Conservation (phyloP, 148 eudicot genomes). For the Polygonum maritimum region DNA sequence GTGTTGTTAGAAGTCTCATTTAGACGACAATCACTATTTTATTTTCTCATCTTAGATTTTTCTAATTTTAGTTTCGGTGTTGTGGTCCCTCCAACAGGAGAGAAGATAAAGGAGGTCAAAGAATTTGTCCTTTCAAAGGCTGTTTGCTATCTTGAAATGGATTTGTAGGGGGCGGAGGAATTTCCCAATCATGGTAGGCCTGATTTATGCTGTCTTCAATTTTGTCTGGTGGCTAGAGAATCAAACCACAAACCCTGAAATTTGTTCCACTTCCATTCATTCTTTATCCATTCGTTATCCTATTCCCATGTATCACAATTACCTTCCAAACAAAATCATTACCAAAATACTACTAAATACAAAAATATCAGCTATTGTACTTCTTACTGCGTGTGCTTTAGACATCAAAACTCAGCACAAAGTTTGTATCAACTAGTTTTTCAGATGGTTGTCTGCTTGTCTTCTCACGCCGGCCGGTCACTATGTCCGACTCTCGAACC, state of each 20-base stretch:
- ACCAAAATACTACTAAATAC: background rate
- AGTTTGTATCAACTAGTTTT: too few species aligned
- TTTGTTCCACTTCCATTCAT: background rate
- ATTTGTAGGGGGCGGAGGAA: background rate
- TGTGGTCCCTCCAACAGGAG: too few species aligned
- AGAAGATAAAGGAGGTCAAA: background rate
- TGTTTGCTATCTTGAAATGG: background rate
- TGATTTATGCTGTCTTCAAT: background rate
- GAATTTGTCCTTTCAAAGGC: background rate
- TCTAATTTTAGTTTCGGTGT: too few species aligned
- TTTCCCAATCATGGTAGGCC: background rate
- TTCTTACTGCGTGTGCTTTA: background rate
- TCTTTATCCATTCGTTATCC: background rate
- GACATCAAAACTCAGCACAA: background rate
- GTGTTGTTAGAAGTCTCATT: too few species aligned
- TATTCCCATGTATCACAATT: background rate
- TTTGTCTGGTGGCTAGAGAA: background rate
- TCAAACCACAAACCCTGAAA: background rate
- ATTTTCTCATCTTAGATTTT: too few species aligned
- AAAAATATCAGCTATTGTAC: background rate
- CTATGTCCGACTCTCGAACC: too few species aligned
- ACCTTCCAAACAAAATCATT: background rate
- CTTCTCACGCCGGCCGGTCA: too few species aligned
- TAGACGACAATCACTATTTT: too few species aligned
- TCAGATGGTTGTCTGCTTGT: too few species aligned